Evolutionary conservation across 1,284 basidiomycete genomes (phyloP), one percentile per base, ranked within the genome.

Genomic region (Volvariella volvacea): DNA sequence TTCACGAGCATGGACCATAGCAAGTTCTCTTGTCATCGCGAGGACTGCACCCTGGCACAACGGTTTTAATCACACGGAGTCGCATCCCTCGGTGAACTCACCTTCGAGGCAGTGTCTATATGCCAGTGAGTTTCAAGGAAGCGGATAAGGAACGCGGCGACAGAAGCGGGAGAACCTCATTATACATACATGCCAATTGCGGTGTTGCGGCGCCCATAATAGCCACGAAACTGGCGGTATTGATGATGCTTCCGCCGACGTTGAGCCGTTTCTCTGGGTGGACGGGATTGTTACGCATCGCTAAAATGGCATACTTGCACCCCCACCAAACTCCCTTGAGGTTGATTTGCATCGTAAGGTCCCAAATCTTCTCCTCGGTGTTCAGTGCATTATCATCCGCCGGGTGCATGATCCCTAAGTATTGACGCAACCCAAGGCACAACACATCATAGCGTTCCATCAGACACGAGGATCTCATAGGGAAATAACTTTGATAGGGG

Each of bases 271-370:
- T 92, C 46, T 75, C 66, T 51, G 78, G 77, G 51, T 96, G 92
- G 36, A 78, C 78, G 10, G 88, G 79, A 67, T 97, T 97, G 52
- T 90, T 70, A 50, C 91, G 83, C 94, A 98, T 98, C 19, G 94
- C 95, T 44, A 86, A 72, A 59, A 98, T 93, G 4, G 92, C 94
- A 60, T 98, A 86, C 67, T 97, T 96, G 76, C 88, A 94, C 38
- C 95, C 94, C 83, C 87, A 98, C 94, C 94, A 97, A 48, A 97
- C 95, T 45, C 94, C 94, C 67, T 98, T 98, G 62, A 95, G 80
- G 64, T 98, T 98, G 70, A 97, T 87, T 50, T 80, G 74, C 83
- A 94, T 91, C 3, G 90, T 92, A 46, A 92, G 71, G 63, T 95
- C 91, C 93, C 94, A 97, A 63, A 97, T 92, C 52, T 76, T 82